These are phyloP conservation scores for Scedosporium boydii DNA, from an alignment of 2,329 filamentous ascomycete genomes.

Conservation along the genomic window DNA sequence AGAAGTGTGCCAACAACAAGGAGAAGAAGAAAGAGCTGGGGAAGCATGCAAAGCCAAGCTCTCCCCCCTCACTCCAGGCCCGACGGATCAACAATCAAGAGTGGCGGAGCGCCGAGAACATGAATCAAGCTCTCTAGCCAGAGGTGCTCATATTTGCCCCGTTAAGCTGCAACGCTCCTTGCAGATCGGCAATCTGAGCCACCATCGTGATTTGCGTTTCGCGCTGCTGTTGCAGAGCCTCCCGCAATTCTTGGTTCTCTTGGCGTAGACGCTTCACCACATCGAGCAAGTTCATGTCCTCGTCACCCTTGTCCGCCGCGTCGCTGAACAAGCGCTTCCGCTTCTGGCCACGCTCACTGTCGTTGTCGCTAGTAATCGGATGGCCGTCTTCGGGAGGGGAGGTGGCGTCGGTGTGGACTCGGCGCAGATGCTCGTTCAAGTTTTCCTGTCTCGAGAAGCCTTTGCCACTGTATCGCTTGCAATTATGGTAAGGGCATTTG, in stretches of 20 bases:
- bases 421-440: slow-evolving; percentile 81
- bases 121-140: neutral
- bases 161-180: slow-evolving; percentile 27
- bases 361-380: slow-evolving; percentile 34
- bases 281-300: neutral
- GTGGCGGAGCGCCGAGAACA: neutral
- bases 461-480: slow-evolving; percentile 80
- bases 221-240: slow-evolving; percentile 38
- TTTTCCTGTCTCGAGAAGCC: slow-evolving; percentile 93
- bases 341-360: slow-evolving; percentile 37
- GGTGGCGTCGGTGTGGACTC: slow-evolving; percentile 59
- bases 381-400: slow-evolving; percentile 19
- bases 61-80: no score
- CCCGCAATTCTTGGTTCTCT: slow-evolving; percentile 52
- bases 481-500: slow-evolving; percentile 77
- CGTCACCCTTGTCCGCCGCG: slow-evolving; percentile 3
- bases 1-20: neutral
- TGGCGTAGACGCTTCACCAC: slow-evolving; percentile 52
- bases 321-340: slow-evolving; percentile 30
- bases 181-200: slow-evolving; percentile 36
- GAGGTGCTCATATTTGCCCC: slow-evolving; percentile 6
- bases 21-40: neutral
- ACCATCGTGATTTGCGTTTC: slow-evolving; percentile 30
- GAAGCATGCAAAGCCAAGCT: neutral
- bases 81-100: neutral